phyloP scores from a whole-genome alignment of 345 rosid species.

The Lepidium didymum region DNA sequence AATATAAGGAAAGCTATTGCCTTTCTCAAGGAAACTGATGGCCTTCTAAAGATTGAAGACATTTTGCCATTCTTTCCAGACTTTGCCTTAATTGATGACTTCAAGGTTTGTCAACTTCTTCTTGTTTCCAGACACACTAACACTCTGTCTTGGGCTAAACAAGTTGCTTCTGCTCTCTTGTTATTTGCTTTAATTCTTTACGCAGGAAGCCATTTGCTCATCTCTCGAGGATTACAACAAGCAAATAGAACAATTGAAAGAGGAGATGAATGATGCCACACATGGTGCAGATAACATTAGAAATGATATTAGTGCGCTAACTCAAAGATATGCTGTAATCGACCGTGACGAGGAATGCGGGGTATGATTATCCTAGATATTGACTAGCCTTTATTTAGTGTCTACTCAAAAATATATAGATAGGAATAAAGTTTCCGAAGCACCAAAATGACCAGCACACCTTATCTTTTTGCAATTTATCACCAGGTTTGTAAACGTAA shows the following conservation, averaged over 20 bases:
- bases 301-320: conserved; percentile 92
- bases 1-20: conserved; percentile 96
- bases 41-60: conserved; percentile 94
- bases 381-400: not conserved
- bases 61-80: conserved; percentile 98
- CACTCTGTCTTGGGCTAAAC: not conserved
- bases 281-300: conserved; percentile 99
- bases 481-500: conserved; percentile 75
- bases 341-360: conserved; percentile 93
- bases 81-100: conserved; percentile 98
- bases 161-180: conserved; percentile 3
- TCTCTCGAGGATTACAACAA: conserved; percentile 95
- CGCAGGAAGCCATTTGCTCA: conserved; percentile 94
- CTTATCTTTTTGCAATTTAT: conserved; percentile 17
- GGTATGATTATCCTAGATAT: conserved; percentile 43
- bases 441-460: not conserved
- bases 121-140: not conserved
- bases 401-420: not conserved
- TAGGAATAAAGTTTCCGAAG: not conserved
- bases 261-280: conserved; percentile 99
- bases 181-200: conserved; percentile 9
- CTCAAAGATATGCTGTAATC: conserved; percentile 95
- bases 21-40: conserved; percentile 97
- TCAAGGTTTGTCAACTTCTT: conserved; percentile 53
- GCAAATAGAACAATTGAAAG: conserved; percentile 86